These are phyloP conservation scores for Paraphoma sp. DNA, from an alignment of 2,329 filamentous ascomycete genomes.

Conservation along the genomic window DNA sequence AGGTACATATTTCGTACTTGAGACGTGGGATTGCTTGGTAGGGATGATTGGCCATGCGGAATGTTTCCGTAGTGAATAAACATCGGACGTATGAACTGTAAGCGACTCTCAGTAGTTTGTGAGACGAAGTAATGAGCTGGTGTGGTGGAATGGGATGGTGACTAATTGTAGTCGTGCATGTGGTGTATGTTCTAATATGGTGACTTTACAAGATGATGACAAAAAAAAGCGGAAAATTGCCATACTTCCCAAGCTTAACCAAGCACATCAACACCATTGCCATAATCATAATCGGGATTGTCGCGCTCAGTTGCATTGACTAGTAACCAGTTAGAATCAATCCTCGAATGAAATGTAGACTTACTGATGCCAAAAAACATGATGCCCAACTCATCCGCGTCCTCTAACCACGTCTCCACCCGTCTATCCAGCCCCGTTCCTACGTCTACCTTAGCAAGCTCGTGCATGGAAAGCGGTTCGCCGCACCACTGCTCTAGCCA, in stretches of 20 bases:
- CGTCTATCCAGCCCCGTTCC: conserved; percentile 40
- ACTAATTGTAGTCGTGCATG: too few species aligned
- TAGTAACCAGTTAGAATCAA: conserved; percentile 14
- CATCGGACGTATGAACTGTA: not conserved
- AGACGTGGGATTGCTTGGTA: not conserved
- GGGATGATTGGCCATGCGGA: not conserved
- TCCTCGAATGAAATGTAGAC: conserved; percentile 17
- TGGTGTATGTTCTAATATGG: too few species aligned
- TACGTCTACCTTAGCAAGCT: conserved; percentile 33
- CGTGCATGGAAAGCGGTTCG: conserved; percentile 4
- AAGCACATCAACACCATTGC: conserved; percentile 4
- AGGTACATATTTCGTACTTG: not conserved
- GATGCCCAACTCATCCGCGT: conserved; percentile 52
- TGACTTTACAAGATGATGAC: too few species aligned
- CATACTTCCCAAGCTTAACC: not conserved
- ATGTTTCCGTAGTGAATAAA: not conserved
- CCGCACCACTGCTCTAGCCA: conserved; percentile 47
- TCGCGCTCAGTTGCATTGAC: conserved; percentile 23
- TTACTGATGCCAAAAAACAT: conserved; percentile 49
- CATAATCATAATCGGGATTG: conserved; percentile 2
- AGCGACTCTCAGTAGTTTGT: too few species aligned
- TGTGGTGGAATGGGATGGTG: too few species aligned
- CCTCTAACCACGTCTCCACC: conserved; percentile 51
- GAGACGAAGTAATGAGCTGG: too few species aligned
- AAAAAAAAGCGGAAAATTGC: too few species aligned